Evolutionary conservation across 169 alveolate genomes (phyloP), one percentile per base, ranked within the genome.

Genomic region (Cryptosporidium ubiquitum): DNA sequence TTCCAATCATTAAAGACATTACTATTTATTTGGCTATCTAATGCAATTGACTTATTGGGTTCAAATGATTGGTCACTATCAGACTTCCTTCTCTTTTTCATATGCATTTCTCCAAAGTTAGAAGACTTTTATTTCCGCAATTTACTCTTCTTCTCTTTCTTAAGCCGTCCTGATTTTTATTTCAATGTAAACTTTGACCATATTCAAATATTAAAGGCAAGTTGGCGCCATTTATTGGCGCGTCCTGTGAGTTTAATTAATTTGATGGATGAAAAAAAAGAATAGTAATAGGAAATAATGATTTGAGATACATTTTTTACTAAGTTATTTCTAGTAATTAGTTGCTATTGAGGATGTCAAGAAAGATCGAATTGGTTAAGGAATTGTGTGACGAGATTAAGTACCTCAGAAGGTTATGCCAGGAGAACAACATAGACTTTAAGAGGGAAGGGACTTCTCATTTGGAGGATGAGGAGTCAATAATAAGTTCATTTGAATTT

Each of bases 1-100:
- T 79, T 79, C 89, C 89, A 79, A 42, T 60, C 89, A 44, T 79
- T 52, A 61, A 79, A 58, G 58, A 61, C 61, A 58, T 58, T 79
- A 42, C 20, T 61, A 7, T 18, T 42, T 23, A 37, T 29, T 60
- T 49, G 49, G 12, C 55, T 23, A 29, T 35, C 47, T 18, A 58
- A 3, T 20, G 33, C 68, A 4, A 55, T 35, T 12, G n/a, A 64
- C 33, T n/a, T 40, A 6, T 37, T 68, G 3, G 37, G 35, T 29
- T 52, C 66, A 29, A 69, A 44, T 40, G 35, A 4, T 31, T 44
- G 55, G n/a, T 31, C 31, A 20, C n/a, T 42, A 10, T 55, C 74
- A 31, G 71, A 64, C 71, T 64, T 79, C 39, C 68, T 42, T 39
- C 51, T 61, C 40, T 37, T 69, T 51, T 69, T 64, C 47, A 16